These are phyloP conservation scores for Thalassiosira profunda DNA, from an alignment of 108 stramenopile species.

Conservation along the genomic window DNA sequence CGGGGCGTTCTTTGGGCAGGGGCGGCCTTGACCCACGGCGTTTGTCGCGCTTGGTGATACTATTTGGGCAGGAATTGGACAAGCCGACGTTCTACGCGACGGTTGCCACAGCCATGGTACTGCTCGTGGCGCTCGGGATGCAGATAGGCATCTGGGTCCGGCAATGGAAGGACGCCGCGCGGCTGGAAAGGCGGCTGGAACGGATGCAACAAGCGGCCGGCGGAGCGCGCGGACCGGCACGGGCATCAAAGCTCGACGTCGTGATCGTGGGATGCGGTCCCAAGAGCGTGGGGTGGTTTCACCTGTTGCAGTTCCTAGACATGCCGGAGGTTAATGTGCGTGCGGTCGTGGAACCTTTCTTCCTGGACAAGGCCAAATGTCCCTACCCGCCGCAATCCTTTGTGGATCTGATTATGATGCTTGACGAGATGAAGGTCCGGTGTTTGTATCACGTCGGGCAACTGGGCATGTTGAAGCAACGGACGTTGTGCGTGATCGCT, in stretches of 20 bases:
- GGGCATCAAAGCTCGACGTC: conserved; percentile 40
- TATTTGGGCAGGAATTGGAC: conserved; percentile 25
- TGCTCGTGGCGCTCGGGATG: conserved; percentile 18
- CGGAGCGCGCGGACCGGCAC: neutral
- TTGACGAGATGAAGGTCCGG: conserved; percentile 37
- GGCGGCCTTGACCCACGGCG: neutral
- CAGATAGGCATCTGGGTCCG: conserved; percentile 24
- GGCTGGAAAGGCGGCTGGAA: conserved; percentile 3
- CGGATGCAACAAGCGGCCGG: neutral
- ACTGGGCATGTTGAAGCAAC: conserved; percentile 35
- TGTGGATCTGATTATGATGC: conserved; percentile 39
- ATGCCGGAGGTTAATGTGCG: conserved; percentile 38
- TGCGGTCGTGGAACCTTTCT: conserved; percentile 79
- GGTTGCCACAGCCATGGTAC: conserved; percentile 24
- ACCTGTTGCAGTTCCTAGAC: conserved; percentile 80
- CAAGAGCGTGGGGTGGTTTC: conserved; percentile 86
- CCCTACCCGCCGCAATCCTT: conserved; percentile 39
- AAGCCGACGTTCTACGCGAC: conserved; percentile 17
- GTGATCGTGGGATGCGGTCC: conserved; percentile 73
- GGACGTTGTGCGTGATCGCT: conserved; percentile 53
- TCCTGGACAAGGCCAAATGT: conserved; percentile 37
- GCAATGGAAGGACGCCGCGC: no score
- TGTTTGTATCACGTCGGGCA: conserved; percentile 37
- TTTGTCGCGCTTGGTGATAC: conserved; percentile 1
- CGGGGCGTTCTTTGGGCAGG: neutral